Conservation (phyloP, 129 eudicot genomes). For the Arctium lappa region DNA sequence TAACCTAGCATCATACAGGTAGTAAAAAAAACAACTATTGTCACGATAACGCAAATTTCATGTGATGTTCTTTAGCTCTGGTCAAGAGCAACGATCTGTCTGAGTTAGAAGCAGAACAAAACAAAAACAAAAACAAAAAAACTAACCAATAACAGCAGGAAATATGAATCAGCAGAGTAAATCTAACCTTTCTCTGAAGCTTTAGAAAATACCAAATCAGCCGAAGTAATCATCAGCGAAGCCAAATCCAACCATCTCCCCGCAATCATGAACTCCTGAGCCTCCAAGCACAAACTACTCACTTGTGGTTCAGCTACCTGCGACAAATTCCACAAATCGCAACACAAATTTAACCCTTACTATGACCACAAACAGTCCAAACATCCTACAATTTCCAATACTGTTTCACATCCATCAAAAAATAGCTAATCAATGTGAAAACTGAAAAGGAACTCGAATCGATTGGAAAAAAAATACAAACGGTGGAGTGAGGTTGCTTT, state of each 20-base stretch:
- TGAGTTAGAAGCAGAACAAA: neutral
- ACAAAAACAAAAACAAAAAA: neutral
- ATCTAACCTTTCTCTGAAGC: conserved; percentile 71
- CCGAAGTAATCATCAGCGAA: conserved; percentile 78
- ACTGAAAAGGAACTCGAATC: neutral
- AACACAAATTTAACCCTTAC: neutral
- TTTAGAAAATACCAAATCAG: conserved; percentile 70
- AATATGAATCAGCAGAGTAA: neutral
- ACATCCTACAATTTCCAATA: neutral
- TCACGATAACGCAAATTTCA: neutral
- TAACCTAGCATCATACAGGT: neutral
- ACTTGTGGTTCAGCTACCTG: conserved; percentile 87
- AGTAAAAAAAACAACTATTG: neutral
- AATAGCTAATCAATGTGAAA: neutral
- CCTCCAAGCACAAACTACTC: conserved; percentile 61
- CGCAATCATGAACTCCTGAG: conserved; percentile 63
- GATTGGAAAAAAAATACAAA: neutral
- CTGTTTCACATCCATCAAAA: neutral
- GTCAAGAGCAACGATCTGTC: neutral
- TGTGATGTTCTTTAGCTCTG: neutral
- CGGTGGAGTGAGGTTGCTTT: neutral
- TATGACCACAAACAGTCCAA: neutral
- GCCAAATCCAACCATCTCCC: conserved; percentile 88
- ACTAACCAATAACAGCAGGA: neutral
- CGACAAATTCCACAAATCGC: conserved; percentile 5